These are phyloP conservation scores for Pseudopyricularia javanii DNA, from an alignment of 2,329 filamentous ascomycete species.

Conservation along the genomic window DNA sequence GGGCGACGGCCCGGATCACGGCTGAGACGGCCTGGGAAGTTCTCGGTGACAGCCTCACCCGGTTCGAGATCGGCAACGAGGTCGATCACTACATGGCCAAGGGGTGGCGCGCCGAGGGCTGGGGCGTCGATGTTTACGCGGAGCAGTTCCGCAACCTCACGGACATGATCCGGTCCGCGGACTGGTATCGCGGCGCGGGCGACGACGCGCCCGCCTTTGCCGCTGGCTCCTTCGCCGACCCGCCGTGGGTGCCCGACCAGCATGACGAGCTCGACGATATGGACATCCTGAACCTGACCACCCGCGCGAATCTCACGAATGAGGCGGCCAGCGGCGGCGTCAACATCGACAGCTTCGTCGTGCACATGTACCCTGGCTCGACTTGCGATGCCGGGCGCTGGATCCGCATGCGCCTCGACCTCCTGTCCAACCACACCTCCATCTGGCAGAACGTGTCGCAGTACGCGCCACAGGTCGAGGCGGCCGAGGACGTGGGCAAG, in stretches of 20 bases:
- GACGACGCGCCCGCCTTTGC: slow-evolving; percentile 15
- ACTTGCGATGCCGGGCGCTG: slow-evolving; percentile 10
- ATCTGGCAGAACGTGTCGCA: slow-evolving; percentile 3
- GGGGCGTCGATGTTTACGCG: slow-evolving; percentile 11
- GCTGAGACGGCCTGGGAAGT: slow-evolving; percentile 15
- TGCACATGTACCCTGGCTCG: slow-evolving; percentile 4
- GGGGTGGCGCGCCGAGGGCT: slow-evolving; percentile 14
- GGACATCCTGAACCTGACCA: slow-evolving; percentile 19
- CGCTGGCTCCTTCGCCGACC: slow-evolving; percentile 20
- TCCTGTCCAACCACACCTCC: slow-evolving; percentile 19
- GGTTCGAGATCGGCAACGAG: slow-evolving; percentile 23
- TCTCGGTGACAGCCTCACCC: slow-evolving; percentile 10
- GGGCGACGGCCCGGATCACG: slow-evolving; percentile 7
- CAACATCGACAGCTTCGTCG: slow-evolving; percentile 13
- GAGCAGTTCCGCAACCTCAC: slow-evolving; percentile 19
- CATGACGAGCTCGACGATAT: slow-evolving; percentile 22
- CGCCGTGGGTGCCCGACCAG: slow-evolving; percentile 21
- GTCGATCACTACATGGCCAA: slow-evolving; percentile 22
- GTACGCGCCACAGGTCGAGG: slow-evolving; percentile 19
- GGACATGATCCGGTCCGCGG: slow-evolving; percentile 14
- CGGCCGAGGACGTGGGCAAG: slow-evolving; percentile 19
- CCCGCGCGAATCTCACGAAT: slow-evolving; percentile 3
- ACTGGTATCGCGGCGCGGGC: slow-evolving; percentile 15
- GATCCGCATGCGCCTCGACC: slow-evolving; percentile 22
- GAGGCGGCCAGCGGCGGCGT: slow-evolving; percentile 11